These are phyloP conservation scores for Wickerhamomyces bisporus DNA, from an alignment of 805 yeast species.

Conservation along the genomic window DNA sequence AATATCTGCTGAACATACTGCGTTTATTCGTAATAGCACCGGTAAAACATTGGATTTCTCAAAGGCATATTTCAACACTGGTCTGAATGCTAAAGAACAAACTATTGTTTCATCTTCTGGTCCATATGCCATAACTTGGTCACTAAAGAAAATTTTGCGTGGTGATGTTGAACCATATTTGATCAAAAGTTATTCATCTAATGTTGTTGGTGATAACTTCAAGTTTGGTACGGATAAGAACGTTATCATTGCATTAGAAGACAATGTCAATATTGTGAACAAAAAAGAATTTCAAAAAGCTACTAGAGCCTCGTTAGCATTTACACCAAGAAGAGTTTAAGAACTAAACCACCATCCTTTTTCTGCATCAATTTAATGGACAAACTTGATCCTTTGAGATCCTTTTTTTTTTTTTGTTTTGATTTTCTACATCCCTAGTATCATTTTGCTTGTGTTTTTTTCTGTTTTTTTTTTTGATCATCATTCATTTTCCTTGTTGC, in stretches of 20 bases:
- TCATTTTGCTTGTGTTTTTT: no score
- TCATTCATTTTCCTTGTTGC: no score
- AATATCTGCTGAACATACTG: slow-evolving; percentile 67
- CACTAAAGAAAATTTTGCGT: slow-evolving; percentile 50
- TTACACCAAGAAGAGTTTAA: slow-evolving; percentile 10
- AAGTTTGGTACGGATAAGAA: slow-evolving; percentile 65
- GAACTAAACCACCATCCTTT: background rate
- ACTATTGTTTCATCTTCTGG: slow-evolving; percentile 76
- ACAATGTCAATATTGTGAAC: slow-evolving; percentile 71
- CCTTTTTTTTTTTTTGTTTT: background rate
- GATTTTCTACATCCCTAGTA: background rate
- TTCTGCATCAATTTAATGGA: background rate
- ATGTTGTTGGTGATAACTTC: slow-evolving; percentile 75
- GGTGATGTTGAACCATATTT: slow-evolving; percentile 53
- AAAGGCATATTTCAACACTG: slow-evolving; percentile 72
- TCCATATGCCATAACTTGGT: slow-evolving; percentile 81
- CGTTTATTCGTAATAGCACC: slow-evolving; percentile 47
- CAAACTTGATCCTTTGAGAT: background rate
- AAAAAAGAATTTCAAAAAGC: slow-evolving; percentile 57
- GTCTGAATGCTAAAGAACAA: slow-evolving; percentile 57
- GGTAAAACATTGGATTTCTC: slow-evolving; percentile 53
- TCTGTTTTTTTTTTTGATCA: no score
- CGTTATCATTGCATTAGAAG: slow-evolving; percentile 66
- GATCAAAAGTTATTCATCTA: slow-evolving; percentile 55
- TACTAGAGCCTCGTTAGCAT: slow-evolving; percentile 39